Percentiles rank a stretch among this genome's conserved stretches.
phyloP scores from a whole-genome alignment of 1,139 yeast species.

The Candida neerlandica region DNA sequence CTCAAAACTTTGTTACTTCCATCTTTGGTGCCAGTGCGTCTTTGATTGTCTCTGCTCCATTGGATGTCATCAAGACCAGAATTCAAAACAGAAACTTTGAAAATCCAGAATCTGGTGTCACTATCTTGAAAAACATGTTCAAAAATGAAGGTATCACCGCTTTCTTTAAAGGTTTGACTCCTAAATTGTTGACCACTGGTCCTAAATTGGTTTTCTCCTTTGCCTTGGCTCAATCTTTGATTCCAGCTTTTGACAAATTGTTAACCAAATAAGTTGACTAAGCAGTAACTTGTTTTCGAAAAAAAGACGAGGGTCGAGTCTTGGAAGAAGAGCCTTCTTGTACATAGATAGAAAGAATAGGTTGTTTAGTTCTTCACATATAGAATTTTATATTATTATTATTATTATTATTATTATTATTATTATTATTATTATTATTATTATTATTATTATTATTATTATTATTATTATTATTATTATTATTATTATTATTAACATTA shows the following conservation, averaged over 20 bases:
- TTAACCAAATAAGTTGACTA: conserved; percentile 22
- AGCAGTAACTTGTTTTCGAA: neutral
- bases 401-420: neutral
- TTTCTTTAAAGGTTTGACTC: conserved; percentile 97
- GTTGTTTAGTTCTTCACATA: conserved; percentile 2
- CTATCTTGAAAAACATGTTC: conserved; percentile 89
- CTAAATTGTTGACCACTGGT: conserved; percentile 95
- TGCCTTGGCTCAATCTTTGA: conserved; percentile 94
- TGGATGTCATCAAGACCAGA: conserved; percentile 97
- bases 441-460: neutral
- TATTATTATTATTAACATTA: neutral
- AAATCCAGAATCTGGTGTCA: conserved; percentile 91
- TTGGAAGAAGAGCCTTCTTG: conserved; percentile 7
- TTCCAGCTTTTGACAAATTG: conserved; percentile 88
- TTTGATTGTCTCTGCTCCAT: conserved; percentile 93
- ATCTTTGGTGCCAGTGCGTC: conserved; percentile 98
- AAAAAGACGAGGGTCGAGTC: conserved; percentile 19
- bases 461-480: neutral
- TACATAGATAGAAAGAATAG: conserved; percentile 9
- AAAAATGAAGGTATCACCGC: conserved; percentile 85
- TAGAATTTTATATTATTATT: neutral
- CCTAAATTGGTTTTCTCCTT: conserved; percentile 97
- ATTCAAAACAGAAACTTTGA: conserved; percentile 96
- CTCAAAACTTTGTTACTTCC: conserved; percentile 93
- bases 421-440: neutral